A percentile compares a stretch with the other conserved stretches of the same genome.
Conservation (phyloP, 495 filamentous ascomycete genomes). For the Neurospora sp. region DNA sequence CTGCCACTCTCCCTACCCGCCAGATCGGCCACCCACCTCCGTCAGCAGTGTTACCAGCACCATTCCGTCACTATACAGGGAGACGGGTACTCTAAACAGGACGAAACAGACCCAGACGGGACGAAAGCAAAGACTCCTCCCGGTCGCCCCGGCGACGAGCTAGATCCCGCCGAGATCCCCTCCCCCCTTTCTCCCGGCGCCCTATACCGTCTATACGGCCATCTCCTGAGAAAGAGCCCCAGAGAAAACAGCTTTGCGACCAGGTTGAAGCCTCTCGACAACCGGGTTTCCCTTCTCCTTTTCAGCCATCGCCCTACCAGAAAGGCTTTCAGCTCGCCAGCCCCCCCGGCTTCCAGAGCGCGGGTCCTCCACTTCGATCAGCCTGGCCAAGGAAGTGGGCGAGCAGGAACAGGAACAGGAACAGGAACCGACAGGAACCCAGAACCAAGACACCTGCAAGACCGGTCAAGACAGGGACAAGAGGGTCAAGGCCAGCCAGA, state of each 20-base stretch:
- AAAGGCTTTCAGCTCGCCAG: not conserved
- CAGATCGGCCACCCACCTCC: not conserved
- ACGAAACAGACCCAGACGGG: not conserved
- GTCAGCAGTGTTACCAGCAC: not conserved
- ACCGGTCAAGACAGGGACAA: too few relatives aligned
- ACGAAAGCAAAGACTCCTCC: not conserved
- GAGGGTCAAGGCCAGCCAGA: not conserved
- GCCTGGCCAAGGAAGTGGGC: not conserved
- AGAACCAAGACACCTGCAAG: not conserved
- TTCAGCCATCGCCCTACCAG: not conserved
- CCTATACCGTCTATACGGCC: not conserved
- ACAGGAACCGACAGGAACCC: not conserved
- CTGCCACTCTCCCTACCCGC: not conserved
- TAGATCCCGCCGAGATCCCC: not conserved
- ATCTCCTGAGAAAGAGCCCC: not conserved
- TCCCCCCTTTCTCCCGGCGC: not conserved
- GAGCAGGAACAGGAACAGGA: not conserved
- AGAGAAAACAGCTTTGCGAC: not conserved
- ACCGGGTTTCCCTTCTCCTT: not conserved
- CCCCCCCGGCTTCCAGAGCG: not conserved
- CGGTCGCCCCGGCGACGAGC: not conserved
- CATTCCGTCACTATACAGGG: not conserved
- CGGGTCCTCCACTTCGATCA: not conserved
- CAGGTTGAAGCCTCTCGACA: not conserved
- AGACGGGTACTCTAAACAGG: not conserved